A percentile compares a stretch with the other conserved stretches of the same genome.
phyloP scores from a whole-genome alignment of 768 basidiomycete species.

The Leucosporidium yakuticum region DNA sequence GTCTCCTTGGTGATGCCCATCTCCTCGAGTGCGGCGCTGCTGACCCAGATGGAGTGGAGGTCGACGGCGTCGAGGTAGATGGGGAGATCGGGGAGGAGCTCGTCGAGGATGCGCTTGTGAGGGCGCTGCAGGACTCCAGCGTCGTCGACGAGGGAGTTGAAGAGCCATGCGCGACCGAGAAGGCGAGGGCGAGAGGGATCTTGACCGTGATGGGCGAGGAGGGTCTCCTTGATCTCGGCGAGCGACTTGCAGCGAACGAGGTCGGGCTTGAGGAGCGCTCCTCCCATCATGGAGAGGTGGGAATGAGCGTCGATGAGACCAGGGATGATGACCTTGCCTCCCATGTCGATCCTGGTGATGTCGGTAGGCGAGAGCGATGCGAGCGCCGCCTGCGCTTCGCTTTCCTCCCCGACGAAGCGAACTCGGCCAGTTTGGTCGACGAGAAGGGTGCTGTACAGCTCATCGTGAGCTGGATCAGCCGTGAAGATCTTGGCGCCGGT shows the following conservation, averaged over 20 bases:
- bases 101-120: too few species aligned
- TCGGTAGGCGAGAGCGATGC: too few species aligned
- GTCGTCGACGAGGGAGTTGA: too few species aligned
- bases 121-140: too few species aligned
- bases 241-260: conserved; percentile 7
- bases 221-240: conserved; percentile 17
- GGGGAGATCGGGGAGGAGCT: conserved; percentile 27
- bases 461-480: too few species aligned
- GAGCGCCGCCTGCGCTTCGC: too few species aligned
- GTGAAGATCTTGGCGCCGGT: too few species aligned
- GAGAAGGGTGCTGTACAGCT: too few species aligned
- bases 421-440: too few species aligned
- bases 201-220: neutral
- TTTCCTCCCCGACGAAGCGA: too few species aligned
- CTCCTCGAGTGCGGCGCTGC: conserved; percentile 22
- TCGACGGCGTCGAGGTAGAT: conserved; percentile 14
- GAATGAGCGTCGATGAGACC: conserved; percentile 35
- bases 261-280: conserved; percentile 12
- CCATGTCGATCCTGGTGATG: conserved; percentile 33
- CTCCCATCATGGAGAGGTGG: conserved; percentile 31
- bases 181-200: conserved; percentile 11
- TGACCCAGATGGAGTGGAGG: conserved; percentile 34
- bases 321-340: conserved; percentile 26
- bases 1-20: conserved; percentile 24
- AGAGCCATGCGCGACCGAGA: conserved; percentile 20